Base-by-base conservation (phyloP, 768 basidiomycete species). In the Lyophyllum decastes region DNA sequence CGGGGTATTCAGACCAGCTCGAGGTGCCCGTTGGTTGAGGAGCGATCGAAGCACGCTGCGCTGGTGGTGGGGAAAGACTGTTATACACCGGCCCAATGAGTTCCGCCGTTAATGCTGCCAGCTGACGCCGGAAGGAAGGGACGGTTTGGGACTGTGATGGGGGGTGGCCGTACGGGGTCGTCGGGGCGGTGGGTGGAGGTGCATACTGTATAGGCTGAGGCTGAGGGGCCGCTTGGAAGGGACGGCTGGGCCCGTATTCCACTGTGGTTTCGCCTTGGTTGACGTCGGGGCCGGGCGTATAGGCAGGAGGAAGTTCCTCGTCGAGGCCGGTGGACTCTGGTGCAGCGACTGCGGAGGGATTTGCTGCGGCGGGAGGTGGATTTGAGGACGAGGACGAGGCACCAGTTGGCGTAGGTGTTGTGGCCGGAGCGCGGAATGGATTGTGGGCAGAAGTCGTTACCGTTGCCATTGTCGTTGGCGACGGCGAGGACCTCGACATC, bases 301-400 rank as follows among this genome's bases (percentile, higher is more conserved):
- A 92, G 0, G 89, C 84, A 0, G 90, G 90, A 0, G 89, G 90
- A 11, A 76, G 72, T 19, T 86, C 85, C n/a, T 86, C 86, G 2
- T 73, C 68, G 25, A 79, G 59, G 12, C 63, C 60, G 25, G 35
- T 47, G 24, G 27, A 3, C 14, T 55, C 57, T 34, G 4, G 1
- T 3, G 35, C 4, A 12, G 33, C 11, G 22, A 45, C 49, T 54
- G 26, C 47, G 48, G 46, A 27, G 10, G 35, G 35, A 3, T 44
- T 40, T 52, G 41, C 35, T 49, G 33, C 33, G 30, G 5, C 30
- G 30, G 30, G 30, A 9, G 57, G 24, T 25, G 48, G 17, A 40
- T 49, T 27, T 49, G 44, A 4, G 1, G 17, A 7, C 7, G 57
- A 27, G 43, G 22, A 40, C n/a, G 50, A 24, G 58, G 46, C 30